phyloP scores from a whole-genome alignment of 208 protist genomes.

The Balamuthia mandrillaris region DNA sequence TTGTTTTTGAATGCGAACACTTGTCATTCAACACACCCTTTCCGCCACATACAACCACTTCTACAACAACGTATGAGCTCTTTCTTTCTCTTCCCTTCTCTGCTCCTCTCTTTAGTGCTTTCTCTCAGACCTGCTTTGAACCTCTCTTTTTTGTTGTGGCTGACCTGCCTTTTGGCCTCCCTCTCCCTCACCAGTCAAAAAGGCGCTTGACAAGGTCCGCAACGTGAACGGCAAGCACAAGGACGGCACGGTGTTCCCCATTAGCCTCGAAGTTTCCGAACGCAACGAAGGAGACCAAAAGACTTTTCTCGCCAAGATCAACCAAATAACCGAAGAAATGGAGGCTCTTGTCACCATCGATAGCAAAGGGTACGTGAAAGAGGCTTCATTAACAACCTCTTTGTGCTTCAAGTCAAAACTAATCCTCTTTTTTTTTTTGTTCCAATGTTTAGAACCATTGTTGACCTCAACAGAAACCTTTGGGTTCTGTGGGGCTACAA shows the following conservation, averaged over 20 bases:
- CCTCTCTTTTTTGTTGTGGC: neutral
- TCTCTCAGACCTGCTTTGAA: neutral
- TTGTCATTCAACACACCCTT: too few relatives aligned
- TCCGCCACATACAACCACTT: neutral
- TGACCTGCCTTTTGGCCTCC: neutral
- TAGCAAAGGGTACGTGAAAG: conserved; percentile 7
- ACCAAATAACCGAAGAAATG: conserved; percentile 35
- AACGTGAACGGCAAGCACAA: conserved; percentile 12
- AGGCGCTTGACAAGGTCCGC: conserved; percentile 5
- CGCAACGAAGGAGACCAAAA: neutral
- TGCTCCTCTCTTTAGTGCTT: neutral
- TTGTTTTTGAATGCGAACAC: too few relatives aligned
- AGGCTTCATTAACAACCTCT: neutral
- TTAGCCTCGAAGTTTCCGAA: conserved; percentile 31
- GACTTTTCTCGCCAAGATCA: conserved; percentile 36
- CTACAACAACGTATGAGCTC: neutral
- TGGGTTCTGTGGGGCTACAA: conserved; percentile 31
- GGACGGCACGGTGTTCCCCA: neutral
- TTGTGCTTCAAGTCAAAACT: neutral
- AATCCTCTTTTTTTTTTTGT: neutral
- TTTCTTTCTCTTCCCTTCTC: neutral
- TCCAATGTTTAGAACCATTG: neutral
- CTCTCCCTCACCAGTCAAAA: neutral
- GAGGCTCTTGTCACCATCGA: conserved; percentile 38
- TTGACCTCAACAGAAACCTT: conserved; percentile 29